Base-by-base conservation (phyloP, 163 green algal genomes). In the Scenedesmus sp. region DNA sequence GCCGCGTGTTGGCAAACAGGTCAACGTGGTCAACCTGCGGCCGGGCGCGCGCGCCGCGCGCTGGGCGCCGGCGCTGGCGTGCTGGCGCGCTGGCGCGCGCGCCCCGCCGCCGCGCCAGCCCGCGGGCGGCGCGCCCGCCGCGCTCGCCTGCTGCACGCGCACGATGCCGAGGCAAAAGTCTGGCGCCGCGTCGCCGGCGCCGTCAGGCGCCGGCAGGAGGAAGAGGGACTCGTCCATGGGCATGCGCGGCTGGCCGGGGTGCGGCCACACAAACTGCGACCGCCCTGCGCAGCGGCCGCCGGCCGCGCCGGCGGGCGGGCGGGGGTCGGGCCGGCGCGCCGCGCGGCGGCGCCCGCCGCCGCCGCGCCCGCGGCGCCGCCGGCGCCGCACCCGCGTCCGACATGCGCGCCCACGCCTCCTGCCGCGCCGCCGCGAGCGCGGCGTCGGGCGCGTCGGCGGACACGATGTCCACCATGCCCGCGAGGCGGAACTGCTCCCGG, bases 401-500 rank as follows among this genome's bases (percentile, higher is more conserved):
- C 83, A 87, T 85, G 50, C 56, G 42, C 6, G 39, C 22, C 86
- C 83, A 87, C 0, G 56, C 58, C 0, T 67, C 63, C 20, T 70
- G 26, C 2, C 81, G 78, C 0, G 80, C 80, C 47, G 78, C 60
- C 71, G 77, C 67, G 54, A 89, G 63, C 31, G 64, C 45, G 22
- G 64, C 42, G 63, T 77, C 42, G 47, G 31, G 18, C 63, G 45
- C 50, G 7, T 42, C 70, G 53, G 28, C 54, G 13, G 7, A 36
- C 0, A 85, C 36, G 3, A 87, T 72, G 28, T 36, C 58, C 18
- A 85, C 58, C 11, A 33, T 26, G 45, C 83, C 83, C 10, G 45
- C 72, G 14, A 85, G 29, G 14, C 83, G 60, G 73, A 84, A 85
- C 82, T 96, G 92, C 75, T 97, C 89, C 11, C 90, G 70, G 18